These are phyloP conservation scores for Phyllosticta paracitricarpa DNA, from an alignment of 2,329 filamentous ascomycete species.

Conservation along the genomic window DNA sequence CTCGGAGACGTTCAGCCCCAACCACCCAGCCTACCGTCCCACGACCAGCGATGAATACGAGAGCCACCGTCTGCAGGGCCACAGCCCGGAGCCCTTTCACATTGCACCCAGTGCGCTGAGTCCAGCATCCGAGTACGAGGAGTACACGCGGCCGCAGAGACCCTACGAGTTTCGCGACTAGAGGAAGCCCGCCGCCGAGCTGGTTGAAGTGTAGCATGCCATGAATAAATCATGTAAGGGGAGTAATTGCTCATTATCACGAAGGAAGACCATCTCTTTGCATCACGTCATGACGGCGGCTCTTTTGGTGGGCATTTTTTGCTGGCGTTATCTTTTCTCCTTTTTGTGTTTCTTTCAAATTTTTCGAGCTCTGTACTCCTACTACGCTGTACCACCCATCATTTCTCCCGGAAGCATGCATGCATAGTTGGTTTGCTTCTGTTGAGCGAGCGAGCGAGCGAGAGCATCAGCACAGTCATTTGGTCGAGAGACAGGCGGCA, in stretches of 20 bases:
- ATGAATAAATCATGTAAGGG: neutral
- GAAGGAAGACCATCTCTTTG: neutral
- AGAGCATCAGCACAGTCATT: too few species aligned
- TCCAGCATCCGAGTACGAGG: slow-evolving; percentile 4
- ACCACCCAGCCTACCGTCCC: slow-evolving; percentile 5
- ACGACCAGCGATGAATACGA: neutral
- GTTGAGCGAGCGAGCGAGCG: too few species aligned
- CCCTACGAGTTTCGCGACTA: neutral
- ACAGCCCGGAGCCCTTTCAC: neutral
- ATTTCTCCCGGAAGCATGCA: too few species aligned
- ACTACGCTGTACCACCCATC: neutral
- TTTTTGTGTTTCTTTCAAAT: neutral
- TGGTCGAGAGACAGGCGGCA: too few species aligned
- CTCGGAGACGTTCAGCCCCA: neutral
- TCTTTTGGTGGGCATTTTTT: neutral
- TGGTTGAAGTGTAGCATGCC: neutral
- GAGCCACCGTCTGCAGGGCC: neutral
- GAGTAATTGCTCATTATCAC: neutral
- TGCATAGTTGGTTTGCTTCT: too few species aligned
- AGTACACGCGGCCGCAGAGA: slow-evolving; percentile 2
- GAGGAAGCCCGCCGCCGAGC: neutral
- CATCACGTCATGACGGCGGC: neutral
- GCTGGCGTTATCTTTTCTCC: neutral
- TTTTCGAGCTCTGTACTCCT: neutral
- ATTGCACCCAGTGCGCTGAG: slow-evolving; percentile 3